Evolutionary conservation across 257 asterid genomes (phyloP).

Genomic region (Gynochthodes officinalis): DNA sequence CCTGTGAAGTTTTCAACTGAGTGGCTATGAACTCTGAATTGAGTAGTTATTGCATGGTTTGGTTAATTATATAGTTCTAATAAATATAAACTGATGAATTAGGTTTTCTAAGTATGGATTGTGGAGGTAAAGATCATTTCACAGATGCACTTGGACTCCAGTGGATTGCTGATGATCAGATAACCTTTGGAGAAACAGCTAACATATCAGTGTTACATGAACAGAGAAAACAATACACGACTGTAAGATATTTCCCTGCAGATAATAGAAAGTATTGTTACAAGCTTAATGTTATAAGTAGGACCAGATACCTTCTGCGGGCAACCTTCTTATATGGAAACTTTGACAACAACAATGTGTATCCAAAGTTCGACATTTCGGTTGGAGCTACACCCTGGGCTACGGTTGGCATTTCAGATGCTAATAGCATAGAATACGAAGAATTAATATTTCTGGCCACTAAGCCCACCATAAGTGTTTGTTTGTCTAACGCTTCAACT

Average conservation of each 20-base stretch:
- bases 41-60: background rate
- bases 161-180: slow-evolving; percentile 70
- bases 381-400: slow-evolving; percentile 93
- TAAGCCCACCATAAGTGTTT: slow-evolving; percentile 69
- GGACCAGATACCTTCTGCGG: slow-evolving; percentile 86
- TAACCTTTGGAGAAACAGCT: slow-evolving; percentile 49
- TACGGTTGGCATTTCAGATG: slow-evolving; percentile 84
- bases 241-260: slow-evolving; percentile 79
- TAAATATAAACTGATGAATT: slow-evolving; percentile 22
- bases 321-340: slow-evolving; percentile 86
- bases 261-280: slow-evolving; percentile 87
- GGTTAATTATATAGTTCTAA: slow-evolving; percentile 1
- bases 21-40: background rate
- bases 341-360: slow-evolving; percentile 70
- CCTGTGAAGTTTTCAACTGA: background rate
- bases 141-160: slow-evolving; percentile 71
- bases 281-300: slow-evolving; percentile 56
- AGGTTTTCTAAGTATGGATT: slow-evolving; percentile 90
- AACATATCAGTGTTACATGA: slow-evolving; percentile 60
- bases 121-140: slow-evolving; percentile 75
- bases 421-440: slow-evolving; percentile 60
- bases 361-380: slow-evolving; percentile 91
- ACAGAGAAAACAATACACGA: slow-evolving; percentile 62
- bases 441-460: slow-evolving; percentile 90
- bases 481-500: slow-evolving; percentile 97